These are phyloP conservation scores for Fusarium nanum DNA, from an alignment of 2,329 filamentous ascomycete genomes.

Conservation along the genomic window DNA sequence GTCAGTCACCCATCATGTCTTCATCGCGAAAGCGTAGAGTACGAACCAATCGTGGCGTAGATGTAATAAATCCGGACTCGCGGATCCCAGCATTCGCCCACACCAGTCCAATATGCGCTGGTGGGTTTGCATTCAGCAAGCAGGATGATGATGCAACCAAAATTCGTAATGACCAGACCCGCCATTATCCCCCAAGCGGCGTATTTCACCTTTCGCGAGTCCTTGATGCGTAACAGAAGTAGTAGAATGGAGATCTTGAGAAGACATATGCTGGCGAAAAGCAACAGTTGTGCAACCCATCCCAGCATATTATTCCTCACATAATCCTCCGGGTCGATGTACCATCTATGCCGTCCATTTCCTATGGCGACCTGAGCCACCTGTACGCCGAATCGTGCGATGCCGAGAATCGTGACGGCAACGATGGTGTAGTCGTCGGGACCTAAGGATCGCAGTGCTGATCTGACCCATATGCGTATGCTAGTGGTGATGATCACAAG, in stretches of 20 bases:
- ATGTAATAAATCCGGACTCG: slow-evolving; percentile 51
- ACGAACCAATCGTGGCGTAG: slow-evolving; percentile 48
- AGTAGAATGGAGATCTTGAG: slow-evolving; percentile 58
- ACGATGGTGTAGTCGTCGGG: slow-evolving; percentile 55
- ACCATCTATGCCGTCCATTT: slow-evolving; percentile 55
- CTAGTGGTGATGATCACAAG: slow-evolving; percentile 50
- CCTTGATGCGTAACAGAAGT: slow-evolving; percentile 56
- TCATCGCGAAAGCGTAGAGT: not conserved
- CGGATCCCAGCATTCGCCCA: slow-evolving; percentile 48
- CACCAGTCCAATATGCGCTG: slow-evolving; percentile 49
- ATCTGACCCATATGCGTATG: slow-evolving; percentile 50
- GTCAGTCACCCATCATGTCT: not conserved
- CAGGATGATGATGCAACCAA: slow-evolving; percentile 49
- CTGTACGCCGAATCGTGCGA: slow-evolving; percentile 50
- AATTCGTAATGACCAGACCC: slow-evolving; percentile 49
- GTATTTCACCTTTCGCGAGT: slow-evolving; percentile 47
- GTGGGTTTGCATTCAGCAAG: slow-evolving; percentile 50
- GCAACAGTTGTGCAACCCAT: slow-evolving; percentile 55
- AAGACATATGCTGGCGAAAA: slow-evolving; percentile 55
- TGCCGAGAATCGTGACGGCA: slow-evolving; percentile 47
- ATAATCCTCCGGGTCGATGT: slow-evolving; percentile 49
- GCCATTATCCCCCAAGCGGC: slow-evolving; percentile 50
- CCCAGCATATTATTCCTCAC: slow-evolving; percentile 52
- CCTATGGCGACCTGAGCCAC: slow-evolving; percentile 50
- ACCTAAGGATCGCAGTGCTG: slow-evolving; percentile 45